These are phyloP conservation scores for Colletotrichum eremochloae DNA, from an alignment of 2,329 filamentous ascomycete genomes.

Conservation along the genomic window DNA sequence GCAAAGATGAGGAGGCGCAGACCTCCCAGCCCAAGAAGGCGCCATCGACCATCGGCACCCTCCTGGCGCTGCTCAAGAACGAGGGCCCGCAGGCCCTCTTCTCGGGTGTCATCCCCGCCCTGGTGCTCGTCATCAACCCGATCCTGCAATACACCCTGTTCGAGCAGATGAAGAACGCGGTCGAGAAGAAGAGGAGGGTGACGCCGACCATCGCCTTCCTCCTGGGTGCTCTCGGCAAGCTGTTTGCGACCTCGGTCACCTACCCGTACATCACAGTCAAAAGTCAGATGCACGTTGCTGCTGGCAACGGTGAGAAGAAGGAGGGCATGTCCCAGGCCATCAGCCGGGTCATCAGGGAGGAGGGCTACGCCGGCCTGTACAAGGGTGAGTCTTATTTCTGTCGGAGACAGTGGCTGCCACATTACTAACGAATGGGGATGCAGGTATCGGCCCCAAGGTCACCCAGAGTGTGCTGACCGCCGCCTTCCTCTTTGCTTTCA, in stretches of 20 bases:
- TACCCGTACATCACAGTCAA: slow-evolving; percentile 99
- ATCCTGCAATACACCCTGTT: slow-evolving; percentile 99
- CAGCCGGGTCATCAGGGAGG: slow-evolving; percentile 83
- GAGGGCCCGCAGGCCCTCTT: slow-evolving; percentile 91
- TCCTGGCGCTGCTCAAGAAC: slow-evolving; percentile 82
- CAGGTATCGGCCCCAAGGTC: slow-evolving; percentile 95
- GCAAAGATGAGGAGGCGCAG: slow-evolving; percentile 56
- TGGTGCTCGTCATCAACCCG: slow-evolving; percentile 96
- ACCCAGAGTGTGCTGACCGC: slow-evolving; percentile 97
- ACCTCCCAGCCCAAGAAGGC: slow-evolving; percentile 61
- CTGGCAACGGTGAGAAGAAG: slow-evolving; percentile 79
- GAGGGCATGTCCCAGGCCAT: slow-evolving; percentile 86
- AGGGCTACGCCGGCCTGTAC: slow-evolving; percentile 93
- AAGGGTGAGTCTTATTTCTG: slow-evolving; percentile 67
- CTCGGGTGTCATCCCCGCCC: slow-evolving; percentile 89
- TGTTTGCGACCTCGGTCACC: slow-evolving; percentile 92
- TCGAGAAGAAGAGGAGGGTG: slow-evolving; percentile 81
- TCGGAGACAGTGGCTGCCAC: neutral
- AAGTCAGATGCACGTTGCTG: slow-evolving; percentile 96
- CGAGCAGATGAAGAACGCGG: slow-evolving; percentile 93
- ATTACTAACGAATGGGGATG: slow-evolving; percentile 39
- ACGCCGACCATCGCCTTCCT: slow-evolving; percentile 91
- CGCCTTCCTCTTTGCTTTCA: slow-evolving; percentile 97
- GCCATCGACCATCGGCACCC: slow-evolving; percentile 83
- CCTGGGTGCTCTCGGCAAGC: slow-evolving; percentile 91